These are phyloP conservation scores for Magnusiomyces paraingens DNA, from an alignment of 1,139 yeast genomes.

Conservation along the genomic window DNA sequence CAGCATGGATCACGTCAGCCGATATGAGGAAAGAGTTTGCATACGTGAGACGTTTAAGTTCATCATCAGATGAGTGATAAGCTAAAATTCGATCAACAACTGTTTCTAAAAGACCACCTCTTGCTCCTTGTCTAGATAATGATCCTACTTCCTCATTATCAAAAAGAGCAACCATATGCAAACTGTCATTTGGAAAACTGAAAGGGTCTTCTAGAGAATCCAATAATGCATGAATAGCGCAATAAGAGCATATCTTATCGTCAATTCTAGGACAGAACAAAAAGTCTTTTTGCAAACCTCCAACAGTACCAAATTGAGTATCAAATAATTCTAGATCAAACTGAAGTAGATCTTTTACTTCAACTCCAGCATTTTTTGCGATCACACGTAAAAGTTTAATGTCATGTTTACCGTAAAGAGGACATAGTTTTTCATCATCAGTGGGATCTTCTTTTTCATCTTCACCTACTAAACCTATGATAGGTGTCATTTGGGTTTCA, in stretches of 20 bases:
- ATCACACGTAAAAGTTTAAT: conserved; percentile 63
- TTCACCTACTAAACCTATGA: conserved; percentile 53
- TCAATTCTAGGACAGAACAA: conserved; percentile 88
- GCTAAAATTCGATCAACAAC: conserved; percentile 61
- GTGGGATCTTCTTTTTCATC: conserved; percentile 38
- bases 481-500: conserved; percentile 83
- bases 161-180: conserved; percentile 69
- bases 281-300: conserved; percentile 86
- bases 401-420: conserved; percentile 66
- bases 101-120: conserved; percentile 78
- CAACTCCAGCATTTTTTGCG: conserved; percentile 56
- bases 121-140: conserved; percentile 89
- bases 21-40: conserved; percentile 79
- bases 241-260: conserved; percentile 83
- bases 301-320: conserved; percentile 74
- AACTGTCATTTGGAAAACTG: conserved; percentile 47
- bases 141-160: conserved; percentile 96
- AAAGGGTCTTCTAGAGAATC: conserved; percentile 43
- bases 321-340: conserved; percentile 82
- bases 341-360: conserved; percentile 62
- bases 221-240: conserved; percentile 62
- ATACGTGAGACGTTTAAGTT: conserved; percentile 29
- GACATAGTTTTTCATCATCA: conserved; percentile 54
- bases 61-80: conserved; percentile 43
- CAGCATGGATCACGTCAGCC: conserved; percentile 93